phyloP scores from a whole-genome alignment of 2,329 filamentous ascomycete species.

The Paecilomyces dactylethromorphus region DNA sequence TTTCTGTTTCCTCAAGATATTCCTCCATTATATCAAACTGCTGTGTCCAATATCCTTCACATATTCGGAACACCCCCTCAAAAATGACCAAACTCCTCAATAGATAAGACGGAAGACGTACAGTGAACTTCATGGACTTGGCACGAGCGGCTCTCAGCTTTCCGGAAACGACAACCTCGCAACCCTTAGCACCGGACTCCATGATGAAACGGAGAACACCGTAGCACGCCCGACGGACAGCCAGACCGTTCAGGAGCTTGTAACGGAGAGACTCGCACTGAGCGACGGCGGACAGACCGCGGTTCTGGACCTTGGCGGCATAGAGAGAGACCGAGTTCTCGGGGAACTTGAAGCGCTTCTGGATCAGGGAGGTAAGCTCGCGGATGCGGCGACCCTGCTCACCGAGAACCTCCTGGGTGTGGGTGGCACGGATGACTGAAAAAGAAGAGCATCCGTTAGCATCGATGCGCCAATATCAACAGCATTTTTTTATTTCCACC shows the following conservation, averaged over 20 bases:
- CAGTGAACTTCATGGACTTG: conserved; percentile 99
- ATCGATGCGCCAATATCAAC: conserved; percentile 10
- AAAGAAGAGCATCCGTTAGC: conserved; percentile 26
- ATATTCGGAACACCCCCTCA: background rate
- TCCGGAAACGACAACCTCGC: conserved; percentile 98
- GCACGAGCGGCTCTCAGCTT: conserved; percentile 98
- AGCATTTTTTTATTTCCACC: conserved; percentile 7
- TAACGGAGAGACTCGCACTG: conserved; percentile 99
- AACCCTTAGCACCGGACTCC: conserved; percentile 99
- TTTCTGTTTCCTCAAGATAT: background rate
- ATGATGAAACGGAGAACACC: conserved; percentile 99
- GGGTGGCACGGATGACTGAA: conserved; percentile 91
- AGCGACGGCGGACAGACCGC: conserved; percentile 97
- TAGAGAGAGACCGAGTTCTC: conserved; percentile 99
- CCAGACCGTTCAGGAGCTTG: conserved; percentile 99
- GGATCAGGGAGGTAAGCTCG: conserved; percentile 99
- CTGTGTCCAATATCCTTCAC: background rate
- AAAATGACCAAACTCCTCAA: background rate
- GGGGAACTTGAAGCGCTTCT: conserved; percentile 99
- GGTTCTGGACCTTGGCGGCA: conserved; percentile 99
- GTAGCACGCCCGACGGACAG: conserved; percentile 98
- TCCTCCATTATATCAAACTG: background rate
- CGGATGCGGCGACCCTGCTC: conserved; percentile 99
- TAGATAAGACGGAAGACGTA: conserved; percentile 34
- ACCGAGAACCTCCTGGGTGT: conserved; percentile 99